Evolutionary conservation across 1,284 basidiomycete species (phyloP).

Genomic region (Boletellus deceptivus): DNA sequence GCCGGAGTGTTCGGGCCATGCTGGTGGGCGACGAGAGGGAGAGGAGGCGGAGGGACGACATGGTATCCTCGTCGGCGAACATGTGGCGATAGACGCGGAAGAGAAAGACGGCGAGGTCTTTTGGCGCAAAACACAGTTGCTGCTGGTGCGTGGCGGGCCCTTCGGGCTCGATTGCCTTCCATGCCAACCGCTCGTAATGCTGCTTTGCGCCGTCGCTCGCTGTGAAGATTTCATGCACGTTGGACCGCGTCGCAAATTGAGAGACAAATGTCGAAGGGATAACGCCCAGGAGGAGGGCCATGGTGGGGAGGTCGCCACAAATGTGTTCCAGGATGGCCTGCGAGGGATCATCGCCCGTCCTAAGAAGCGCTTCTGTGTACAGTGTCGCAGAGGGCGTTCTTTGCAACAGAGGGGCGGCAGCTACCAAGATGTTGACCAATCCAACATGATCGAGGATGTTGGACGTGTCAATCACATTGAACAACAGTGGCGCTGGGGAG

Average conservation of each 20-base stretch:
- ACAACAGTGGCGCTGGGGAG: constrained; percentile 36
- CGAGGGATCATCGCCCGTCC: constrained; percentile 25
- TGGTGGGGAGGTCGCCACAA: constrained; percentile 37
- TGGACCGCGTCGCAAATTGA: constrained; percentile 41
- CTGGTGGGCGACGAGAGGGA: not conserved
- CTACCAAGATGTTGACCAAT: constrained; percentile 46
- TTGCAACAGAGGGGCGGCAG: constrained; percentile 38
- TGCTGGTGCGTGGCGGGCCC: not conserved
- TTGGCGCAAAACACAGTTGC: constrained; percentile 27
- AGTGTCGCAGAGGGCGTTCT: constrained; percentile 32
- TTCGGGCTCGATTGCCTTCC: constrained; percentile 36
- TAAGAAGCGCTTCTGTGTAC: constrained; percentile 44
- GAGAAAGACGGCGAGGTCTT: constrained; percentile 40
- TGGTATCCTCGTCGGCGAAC: constrained; percentile 35
- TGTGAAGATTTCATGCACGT: constrained; percentile 38
- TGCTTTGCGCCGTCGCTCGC: constrained; percentile 22
- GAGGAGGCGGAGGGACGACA: not conserved
- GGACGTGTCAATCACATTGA: constrained; percentile 55
- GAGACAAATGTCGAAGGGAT: constrained; percentile 41
- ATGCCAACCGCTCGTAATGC: constrained; percentile 43
- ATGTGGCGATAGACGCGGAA: constrained; percentile 46
- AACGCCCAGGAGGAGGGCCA: constrained; percentile 43
- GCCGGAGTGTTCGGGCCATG: not conserved
- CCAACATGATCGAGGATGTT: constrained; percentile 50
- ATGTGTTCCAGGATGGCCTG: constrained; percentile 36